Evolutionary conservation across 2,329 filamentous ascomycete species (phyloP), one percentile per base, ranked within the genome.

Genomic region (Mycosphaerella arachidis): DNA sequence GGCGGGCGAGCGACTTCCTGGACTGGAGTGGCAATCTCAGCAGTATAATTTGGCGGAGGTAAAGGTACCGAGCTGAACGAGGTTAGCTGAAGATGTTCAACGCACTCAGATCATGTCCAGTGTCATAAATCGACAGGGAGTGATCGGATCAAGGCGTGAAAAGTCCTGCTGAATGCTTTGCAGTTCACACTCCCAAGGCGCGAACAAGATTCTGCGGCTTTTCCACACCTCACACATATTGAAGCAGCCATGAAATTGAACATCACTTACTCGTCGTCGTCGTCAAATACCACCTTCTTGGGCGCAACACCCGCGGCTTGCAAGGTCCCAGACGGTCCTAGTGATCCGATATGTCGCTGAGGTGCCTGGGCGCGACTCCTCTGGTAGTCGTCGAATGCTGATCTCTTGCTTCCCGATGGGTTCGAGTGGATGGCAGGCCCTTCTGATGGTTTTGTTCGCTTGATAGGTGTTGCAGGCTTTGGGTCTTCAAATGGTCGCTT

Each of bases 181-280:
- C 24, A 24, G 24, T 24, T 24, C 24, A 24, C 24, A 24, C 3
- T 24, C 24, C 24, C 24, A 24, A 10, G 35, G 16, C 35, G 10
- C 35, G 4, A 13, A 37, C 35, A 37, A 37, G 4, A 4, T 16
- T 12, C 6, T 16, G 35, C 24, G 45, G 10, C 20, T 6, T 27
- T 18, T 12, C 24, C 45, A 48, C n/a, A 24, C 10, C 16, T 46
- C 9, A 18, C 24, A 27, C 1, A 12, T 6, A 7, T 18, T 4
- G 20, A 48, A 6, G 45, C 5, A 20, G 24, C 18, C 1, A 48
- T 48, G 20, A 5, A 48, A 20, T 7, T 7, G 12, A n/a, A 48
- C 24, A 53, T 27, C 53, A 66, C 64, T 61, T 56, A 62, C 62
- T 62, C 62, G 53, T 67, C 65, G 50, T 52, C 50, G 51, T 68